phyloP scores from a whole-genome alignment of 768 basidiomycete species.

The Russula vinacea region DNA sequence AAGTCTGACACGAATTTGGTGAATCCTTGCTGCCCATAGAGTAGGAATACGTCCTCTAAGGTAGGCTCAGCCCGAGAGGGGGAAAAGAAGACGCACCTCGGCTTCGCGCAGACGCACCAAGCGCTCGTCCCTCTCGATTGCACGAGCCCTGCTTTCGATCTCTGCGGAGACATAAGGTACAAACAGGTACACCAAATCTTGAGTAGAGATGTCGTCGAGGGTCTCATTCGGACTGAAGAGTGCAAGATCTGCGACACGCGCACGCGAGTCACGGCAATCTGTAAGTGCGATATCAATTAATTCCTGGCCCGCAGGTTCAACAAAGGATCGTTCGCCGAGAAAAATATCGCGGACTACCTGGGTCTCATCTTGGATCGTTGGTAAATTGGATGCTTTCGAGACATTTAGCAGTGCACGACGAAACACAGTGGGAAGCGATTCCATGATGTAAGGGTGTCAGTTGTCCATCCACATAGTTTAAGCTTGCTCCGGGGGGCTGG shows the following conservation, averaged over 20 bases:
- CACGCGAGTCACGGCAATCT: constrained; percentile 53
- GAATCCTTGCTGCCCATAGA: constrained; percentile 46
- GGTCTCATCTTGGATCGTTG: constrained; percentile 45
- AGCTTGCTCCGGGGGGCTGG: neutral
- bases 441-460: constrained; percentile 26
- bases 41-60: constrained; percentile 11
- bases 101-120: constrained; percentile 52
- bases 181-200: constrained; percentile 70
- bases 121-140: constrained; percentile 56
- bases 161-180: constrained; percentile 69
- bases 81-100: constrained; percentile 47
- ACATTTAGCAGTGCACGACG: constrained; percentile 40
- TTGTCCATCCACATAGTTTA: neutral
- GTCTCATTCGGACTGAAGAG: constrained; percentile 84
- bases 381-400: constrained; percentile 40
- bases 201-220: constrained; percentile 77
- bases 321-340: neutral
- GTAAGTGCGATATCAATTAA: constrained; percentile 52
- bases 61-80: constrained; percentile 4
- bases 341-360: constrained; percentile 37
- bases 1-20: constrained; percentile 48
- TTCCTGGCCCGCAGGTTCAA: constrained; percentile 43
- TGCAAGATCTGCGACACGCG: constrained; percentile 56
- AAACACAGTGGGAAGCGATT: constrained; percentile 42
- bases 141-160: constrained; percentile 55